These are phyloP conservation scores for Boletus rubroflammeus DNA, from an alignment of 768 basidiomycete genomes.

Conservation along the genomic window DNA sequence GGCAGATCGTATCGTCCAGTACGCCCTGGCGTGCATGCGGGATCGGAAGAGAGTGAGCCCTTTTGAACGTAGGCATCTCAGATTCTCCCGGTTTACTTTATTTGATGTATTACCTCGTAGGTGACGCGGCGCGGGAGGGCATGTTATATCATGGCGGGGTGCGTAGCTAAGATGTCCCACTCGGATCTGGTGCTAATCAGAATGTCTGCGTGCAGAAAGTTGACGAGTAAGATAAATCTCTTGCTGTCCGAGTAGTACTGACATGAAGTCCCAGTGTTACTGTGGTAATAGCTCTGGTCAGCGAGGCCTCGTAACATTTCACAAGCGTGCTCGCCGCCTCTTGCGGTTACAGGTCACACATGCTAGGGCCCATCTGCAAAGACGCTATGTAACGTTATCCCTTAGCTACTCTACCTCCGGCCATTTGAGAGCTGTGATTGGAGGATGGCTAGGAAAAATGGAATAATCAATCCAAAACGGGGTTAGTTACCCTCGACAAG, in stretches of 20 bases:
- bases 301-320: conserved; percentile 48
- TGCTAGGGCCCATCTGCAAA: neutral
- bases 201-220: conserved; percentile 51
- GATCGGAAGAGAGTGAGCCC: conserved; percentile 64
- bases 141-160: conserved; percentile 71
- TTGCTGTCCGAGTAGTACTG: conserved; percentile 4
- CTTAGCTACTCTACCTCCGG: too few species aligned
- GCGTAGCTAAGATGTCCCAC: conserved; percentile 33
- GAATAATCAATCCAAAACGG: too few species aligned
- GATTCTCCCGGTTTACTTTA: neutral
- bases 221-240: conserved; percentile 60
- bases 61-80: conserved; percentile 57
- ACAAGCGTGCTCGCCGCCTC: neutral
- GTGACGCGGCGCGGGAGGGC: conserved; percentile 61
- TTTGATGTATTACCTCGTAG: conserved; percentile 30
- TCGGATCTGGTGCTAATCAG: conserved; percentile 4
- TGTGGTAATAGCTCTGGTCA: conserved; percentile 63
- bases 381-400: too few species aligned
- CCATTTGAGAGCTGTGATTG: too few species aligned
- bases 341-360: neutral
- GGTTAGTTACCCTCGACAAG: too few species aligned
- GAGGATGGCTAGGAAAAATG: too few species aligned
- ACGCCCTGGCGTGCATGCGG: conserved; percentile 67
- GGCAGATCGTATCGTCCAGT: conserved; percentile 69
- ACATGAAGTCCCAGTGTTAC: conserved; percentile 51